A percentile compares a stretch with the other conserved stretches of the same genome.
phyloP scores from a whole-genome alignment of 768 basidiomycete genomes.

The Suillus subluteus region DNA sequence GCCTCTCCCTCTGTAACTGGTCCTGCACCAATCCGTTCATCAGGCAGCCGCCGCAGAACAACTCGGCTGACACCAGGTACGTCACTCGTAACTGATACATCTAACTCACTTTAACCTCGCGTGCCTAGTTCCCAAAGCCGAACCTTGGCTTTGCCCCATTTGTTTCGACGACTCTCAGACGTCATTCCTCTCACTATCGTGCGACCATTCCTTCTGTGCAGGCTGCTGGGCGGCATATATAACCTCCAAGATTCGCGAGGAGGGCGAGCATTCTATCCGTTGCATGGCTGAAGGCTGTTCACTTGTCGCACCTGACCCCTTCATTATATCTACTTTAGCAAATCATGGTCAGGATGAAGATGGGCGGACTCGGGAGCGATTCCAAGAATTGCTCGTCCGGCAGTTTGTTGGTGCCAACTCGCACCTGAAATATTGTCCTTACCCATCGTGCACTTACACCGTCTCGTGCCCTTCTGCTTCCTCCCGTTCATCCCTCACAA shows the following conservation, averaged over 20 bases:
- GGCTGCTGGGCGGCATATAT: constrained; percentile 86
- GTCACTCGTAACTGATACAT: background rate
- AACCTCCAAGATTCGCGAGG: constrained; percentile 78
- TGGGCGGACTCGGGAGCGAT: constrained; percentile 61
- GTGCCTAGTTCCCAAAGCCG: constrained; percentile 33
- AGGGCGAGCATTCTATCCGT: constrained; percentile 70
- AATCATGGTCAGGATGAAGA: constrained; percentile 38
- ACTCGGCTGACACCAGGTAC: constrained; percentile 33
- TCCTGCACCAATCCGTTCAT: constrained; percentile 37
- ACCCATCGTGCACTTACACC: constrained; percentile 93
- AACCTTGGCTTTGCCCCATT: constrained; percentile 86
- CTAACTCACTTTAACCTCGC: background rate
- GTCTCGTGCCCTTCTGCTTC: constrained; percentile 87
- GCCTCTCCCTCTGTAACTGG: constrained; percentile 24
- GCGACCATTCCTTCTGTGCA: constrained; percentile 84
- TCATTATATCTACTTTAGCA: constrained; percentile 59
- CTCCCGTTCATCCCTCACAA: constrained; percentile 70
- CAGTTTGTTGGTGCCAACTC: constrained; percentile 87
- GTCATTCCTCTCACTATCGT: constrained; percentile 73
- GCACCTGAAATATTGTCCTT: constrained; percentile 92
- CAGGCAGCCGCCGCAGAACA: constrained; percentile 36
- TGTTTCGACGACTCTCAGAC: constrained; percentile 85
- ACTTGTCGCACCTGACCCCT: constrained; percentile 63
- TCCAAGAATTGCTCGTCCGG: constrained; percentile 85
- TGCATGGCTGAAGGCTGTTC: constrained; percentile 85